Evolutionary conservation across 768 basidiomycete species (phyloP).

Genomic region (Trametes punicea): DNA sequence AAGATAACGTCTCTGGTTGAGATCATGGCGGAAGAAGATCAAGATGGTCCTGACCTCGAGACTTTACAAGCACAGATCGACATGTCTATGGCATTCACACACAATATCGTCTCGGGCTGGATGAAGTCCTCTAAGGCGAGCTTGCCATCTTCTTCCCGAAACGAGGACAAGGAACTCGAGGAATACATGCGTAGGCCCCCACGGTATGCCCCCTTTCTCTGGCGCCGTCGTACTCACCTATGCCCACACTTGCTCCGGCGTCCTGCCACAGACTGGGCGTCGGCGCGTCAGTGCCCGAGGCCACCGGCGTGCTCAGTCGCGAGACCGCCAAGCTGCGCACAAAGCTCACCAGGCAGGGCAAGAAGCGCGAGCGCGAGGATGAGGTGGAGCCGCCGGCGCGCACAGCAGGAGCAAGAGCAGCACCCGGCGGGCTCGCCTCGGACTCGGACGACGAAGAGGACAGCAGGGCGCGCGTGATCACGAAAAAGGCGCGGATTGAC

Average conservation of each 20-base stretch:
- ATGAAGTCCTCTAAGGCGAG: conserved; percentile 46
- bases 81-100: conserved; percentile 72
- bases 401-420: not conserved
- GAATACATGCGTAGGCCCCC: conserved; percentile 68
- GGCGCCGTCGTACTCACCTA: not conserved
- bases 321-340: conserved; percentile 63
- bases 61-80: conserved; percentile 80
- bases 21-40: conserved; percentile 34
- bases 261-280: conserved; percentile 59
- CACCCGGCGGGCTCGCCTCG: conserved; percentile 10
- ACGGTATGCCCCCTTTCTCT: conserved; percentile 44
- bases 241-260: conserved; percentile 10
- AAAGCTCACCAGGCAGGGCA: conserved; percentile 49
- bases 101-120: conserved; percentile 76
- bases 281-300: conserved; percentile 59
- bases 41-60: conserved; percentile 63
- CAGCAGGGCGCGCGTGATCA: conserved; percentile 52
- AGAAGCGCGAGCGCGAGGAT: conserved; percentile 46
- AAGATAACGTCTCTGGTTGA: too few relatives aligned
- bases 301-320: conserved; percentile 38
- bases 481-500: conserved; percentile 57
- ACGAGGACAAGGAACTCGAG: conserved; percentile 49
- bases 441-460: conserved; percentile 51
- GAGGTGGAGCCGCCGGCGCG: conserved; percentile 28
- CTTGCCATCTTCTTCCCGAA: conserved; percentile 21